Conservation (phyloP, 371 early-diverging fungal genomes). For the Mucor racemosus region DNA sequence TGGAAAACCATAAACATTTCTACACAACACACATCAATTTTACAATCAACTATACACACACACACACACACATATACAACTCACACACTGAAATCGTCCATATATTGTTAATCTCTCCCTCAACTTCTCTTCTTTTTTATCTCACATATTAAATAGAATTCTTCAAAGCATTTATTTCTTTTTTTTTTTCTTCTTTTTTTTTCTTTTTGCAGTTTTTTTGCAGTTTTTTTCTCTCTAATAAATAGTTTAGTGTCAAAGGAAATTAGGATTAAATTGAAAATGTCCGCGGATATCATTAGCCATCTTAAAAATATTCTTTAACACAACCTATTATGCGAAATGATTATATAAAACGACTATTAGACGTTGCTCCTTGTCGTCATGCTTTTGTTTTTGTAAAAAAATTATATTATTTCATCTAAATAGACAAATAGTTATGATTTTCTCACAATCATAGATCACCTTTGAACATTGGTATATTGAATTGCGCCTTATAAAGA, state of each 20-base stretch:
- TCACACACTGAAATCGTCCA: background rate
- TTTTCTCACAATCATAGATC: no score
- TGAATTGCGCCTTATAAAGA: no score
- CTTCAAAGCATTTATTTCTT: background rate
- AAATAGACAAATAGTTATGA: no score
- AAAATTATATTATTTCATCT: no score
- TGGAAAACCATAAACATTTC: conserved; percentile 23
- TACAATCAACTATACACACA: conserved; percentile 2
- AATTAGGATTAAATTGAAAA: no score
- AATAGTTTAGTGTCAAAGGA: background rate
- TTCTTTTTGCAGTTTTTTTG: background rate
- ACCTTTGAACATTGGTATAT: no score
- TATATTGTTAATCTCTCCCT: background rate
- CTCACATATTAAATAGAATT: conserved; percentile 8
- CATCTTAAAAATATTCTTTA: no score
- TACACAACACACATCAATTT: background rate
- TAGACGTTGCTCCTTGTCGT: no score
- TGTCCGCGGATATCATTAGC: no score
- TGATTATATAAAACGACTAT: no score
- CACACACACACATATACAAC: conserved; percentile 2
- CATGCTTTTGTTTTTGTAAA: no score
- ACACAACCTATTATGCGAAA: no score
- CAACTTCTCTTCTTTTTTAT: background rate
- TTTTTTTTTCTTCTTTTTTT: background rate
- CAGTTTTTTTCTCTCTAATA: background rate